Percentiles rank a stretch among this genome's conserved stretches.
phyloP scores from a whole-genome alignment of 192 early-diverging fungal genomes.

The Gaertneriomyces sp. region DNA sequence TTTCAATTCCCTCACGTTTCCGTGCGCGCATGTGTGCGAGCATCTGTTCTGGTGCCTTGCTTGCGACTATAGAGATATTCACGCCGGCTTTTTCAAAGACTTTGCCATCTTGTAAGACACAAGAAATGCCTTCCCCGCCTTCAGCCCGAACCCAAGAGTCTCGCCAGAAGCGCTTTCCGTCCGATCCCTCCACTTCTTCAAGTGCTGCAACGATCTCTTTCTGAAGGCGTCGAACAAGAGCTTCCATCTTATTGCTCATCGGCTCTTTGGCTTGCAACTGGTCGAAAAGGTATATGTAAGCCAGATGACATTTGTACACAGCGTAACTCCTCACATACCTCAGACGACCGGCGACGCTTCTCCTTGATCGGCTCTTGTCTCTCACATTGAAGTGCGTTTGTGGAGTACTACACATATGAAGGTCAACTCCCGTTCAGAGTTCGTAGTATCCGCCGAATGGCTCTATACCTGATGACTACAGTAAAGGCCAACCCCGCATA shows the following conservation, averaged over 20 bases:
- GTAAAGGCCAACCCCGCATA: too few relatives aligned
- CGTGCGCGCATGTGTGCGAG: slow-evolving; percentile 94
- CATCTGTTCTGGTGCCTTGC: slow-evolving; percentile 62
- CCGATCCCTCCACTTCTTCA: slow-evolving; percentile 52
- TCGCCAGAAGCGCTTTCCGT: slow-evolving; percentile 54
- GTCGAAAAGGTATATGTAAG: too few relatives aligned
- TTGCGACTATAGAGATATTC: slow-evolving; percentile 75
- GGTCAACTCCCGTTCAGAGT: too few relatives aligned
- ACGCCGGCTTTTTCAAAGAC: slow-evolving; percentile 99
- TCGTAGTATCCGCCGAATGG: too few relatives aligned
- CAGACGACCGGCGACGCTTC: too few relatives aligned
- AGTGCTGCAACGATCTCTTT: slow-evolving; percentile 66
- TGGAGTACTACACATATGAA: too few relatives aligned
- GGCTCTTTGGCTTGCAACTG: neutral
- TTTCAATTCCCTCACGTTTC: slow-evolving; percentile 54
- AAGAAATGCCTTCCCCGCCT: slow-evolving; percentile 89
- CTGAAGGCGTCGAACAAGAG: slow-evolving; percentile 73
- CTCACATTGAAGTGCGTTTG: too few relatives aligned
- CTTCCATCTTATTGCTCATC: slow-evolving; percentile 82
- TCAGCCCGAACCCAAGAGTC: slow-evolving; percentile 86
- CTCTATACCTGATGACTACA: too few relatives aligned
- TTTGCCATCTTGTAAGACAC: slow-evolving; percentile 85
- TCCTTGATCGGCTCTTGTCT: too few relatives aligned
- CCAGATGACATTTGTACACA: too few relatives aligned
- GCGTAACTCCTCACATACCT: too few relatives aligned